Conservation (phyloP, 306 rosid genomes). For the Argentina anserina region DNA sequence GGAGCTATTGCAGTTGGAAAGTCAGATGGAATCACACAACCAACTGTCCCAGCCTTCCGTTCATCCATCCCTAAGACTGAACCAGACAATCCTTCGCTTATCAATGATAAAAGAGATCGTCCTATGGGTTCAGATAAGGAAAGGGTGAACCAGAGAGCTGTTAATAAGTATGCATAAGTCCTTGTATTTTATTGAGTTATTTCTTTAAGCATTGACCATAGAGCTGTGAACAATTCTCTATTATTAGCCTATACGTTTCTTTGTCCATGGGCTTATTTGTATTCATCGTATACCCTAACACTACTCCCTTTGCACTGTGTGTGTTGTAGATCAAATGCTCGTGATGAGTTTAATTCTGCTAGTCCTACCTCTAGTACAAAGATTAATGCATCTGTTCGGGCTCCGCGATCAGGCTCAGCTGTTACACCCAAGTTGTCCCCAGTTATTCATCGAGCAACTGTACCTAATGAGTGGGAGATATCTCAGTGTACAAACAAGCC, state of each 20-base stretch:
- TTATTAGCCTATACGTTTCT: constrained; percentile 17
- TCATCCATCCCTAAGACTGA: constrained; percentile 75
- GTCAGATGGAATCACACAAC: constrained; percentile 70
- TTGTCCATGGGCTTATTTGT: constrained; percentile 1
- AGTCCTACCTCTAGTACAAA: constrained; percentile 78
- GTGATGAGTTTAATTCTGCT: constrained; percentile 77
- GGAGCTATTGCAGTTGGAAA: constrained; percentile 76
- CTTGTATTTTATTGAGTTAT: constrained; percentile 16
- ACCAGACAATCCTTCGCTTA: constrained; percentile 62
- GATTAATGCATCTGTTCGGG: constrained; percentile 71
- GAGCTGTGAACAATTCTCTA: not conserved
- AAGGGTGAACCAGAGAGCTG: constrained; percentile 68
- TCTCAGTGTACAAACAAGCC: constrained; percentile 76
- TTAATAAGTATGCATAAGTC: constrained; percentile 65
- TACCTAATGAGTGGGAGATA: constrained; percentile 85
- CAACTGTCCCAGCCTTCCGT: constrained; percentile 71
- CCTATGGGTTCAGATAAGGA: constrained; percentile 80
- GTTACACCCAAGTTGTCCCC: constrained; percentile 85
- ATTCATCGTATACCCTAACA: constrained; percentile 20
- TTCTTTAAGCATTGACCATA: not conserved
- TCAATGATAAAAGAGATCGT: constrained; percentile 75
- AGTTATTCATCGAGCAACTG: constrained; percentile 61
- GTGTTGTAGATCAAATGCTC: constrained; percentile 61
- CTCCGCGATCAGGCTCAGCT: constrained; percentile 84
- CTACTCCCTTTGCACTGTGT: constrained; percentile 22